These are phyloP conservation scores for Dalbergia cochinchinensis DNA, from an alignment of 306 rosid genomes.

Conservation along the genomic window DNA sequence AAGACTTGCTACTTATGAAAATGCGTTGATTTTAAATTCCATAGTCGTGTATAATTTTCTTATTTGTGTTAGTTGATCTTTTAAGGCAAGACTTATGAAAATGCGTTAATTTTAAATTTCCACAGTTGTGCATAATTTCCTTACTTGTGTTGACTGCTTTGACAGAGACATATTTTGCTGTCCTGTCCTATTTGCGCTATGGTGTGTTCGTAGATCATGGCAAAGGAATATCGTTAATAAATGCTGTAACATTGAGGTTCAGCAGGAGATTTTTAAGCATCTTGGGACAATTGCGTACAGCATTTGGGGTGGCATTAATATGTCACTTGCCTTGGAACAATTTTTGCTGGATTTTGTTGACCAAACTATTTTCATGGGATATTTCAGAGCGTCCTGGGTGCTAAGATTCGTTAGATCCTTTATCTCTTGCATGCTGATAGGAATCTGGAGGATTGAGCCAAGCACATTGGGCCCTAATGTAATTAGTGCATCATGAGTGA, in stretches of 20 bases:
- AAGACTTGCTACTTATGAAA: conserved; percentile 35
- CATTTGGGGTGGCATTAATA: conserved; percentile 73
- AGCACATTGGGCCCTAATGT: too few species aligned
- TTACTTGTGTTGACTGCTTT: conserved; percentile 41
- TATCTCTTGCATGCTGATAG: conserved; percentile 46
- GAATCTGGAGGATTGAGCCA: too few species aligned
- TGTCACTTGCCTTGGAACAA: conserved; percentile 66
- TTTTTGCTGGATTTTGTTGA: conserved; percentile 83
- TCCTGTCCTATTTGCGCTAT: conserved; percentile 85
- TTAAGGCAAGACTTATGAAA: conserved; percentile 66
- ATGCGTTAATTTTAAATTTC: conserved; percentile 32
- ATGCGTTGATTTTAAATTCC: conserved; percentile 32
- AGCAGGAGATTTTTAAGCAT: conserved; percentile 84
- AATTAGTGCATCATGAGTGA: too few species aligned
- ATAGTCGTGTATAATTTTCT: conserved; percentile 15
- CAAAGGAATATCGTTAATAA: conserved; percentile 82
- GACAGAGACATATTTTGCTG: conserved; percentile 85
- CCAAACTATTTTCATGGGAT: conserved; percentile 86
- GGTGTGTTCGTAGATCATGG: conserved; percentile 97
- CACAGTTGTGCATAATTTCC: conserved; percentile 12
- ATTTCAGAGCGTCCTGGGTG: conserved; percentile 82
- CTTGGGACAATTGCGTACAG: conserved; percentile 74
- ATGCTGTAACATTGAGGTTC: conserved; percentile 80
- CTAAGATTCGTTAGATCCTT: conserved; percentile 86
- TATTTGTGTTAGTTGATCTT: conserved; percentile 63